phyloP scores from a whole-genome alignment of 2,329 filamentous ascomycete genomes.

The Aspergillus tamarii region DNA sequence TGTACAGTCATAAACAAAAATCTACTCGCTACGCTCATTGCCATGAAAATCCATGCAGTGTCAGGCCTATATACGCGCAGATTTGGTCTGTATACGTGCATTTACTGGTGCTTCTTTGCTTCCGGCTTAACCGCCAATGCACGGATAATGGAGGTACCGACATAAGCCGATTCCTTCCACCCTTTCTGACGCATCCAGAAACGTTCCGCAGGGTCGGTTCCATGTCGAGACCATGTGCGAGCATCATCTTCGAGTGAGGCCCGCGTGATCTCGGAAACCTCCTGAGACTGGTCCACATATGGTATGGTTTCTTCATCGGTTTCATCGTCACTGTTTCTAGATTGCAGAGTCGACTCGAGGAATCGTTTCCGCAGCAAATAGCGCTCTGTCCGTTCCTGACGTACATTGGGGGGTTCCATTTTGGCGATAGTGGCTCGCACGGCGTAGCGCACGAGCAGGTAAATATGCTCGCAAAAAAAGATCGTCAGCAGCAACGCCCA shows the following conservation, averaged over 20 bases:
- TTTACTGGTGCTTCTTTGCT: conserved; percentile 34
- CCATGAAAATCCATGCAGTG: background rate
- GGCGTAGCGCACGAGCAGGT: conserved; percentile 73
- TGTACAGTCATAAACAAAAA: background rate
- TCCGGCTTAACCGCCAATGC: conserved; percentile 27
- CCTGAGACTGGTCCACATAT: conserved; percentile 16
- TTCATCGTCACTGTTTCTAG: conserved; percentile 27
- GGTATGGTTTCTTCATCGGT: conserved; percentile 8
- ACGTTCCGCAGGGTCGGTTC: conserved; percentile 36
- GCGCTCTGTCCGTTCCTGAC: conserved; percentile 80
- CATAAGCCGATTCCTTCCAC: conserved; percentile 46
- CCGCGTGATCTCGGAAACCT: conserved; percentile 37
- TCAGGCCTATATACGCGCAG: background rate
- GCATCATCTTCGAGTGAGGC: conserved; percentile 49
- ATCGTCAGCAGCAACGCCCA: conserved; percentile 83
- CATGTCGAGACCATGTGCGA: conserved; percentile 37
- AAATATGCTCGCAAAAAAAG: conserved; percentile 85
- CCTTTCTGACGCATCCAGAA: conserved; percentile 51
- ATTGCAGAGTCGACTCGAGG: conserved; percentile 55
- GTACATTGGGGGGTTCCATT: conserved; percentile 81
- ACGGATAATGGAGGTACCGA: conserved; percentile 46
- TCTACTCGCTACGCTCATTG: background rate
- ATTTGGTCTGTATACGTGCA: no score
- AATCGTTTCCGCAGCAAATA: conserved; percentile 79
- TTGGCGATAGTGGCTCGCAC: conserved; percentile 76